Percentiles rank a stretch among this genome's conserved stretches.
Evolutionary conservation across 139 green algal genomes (phyloP).

Genomic region (Coccomyxa sp.): DNA sequence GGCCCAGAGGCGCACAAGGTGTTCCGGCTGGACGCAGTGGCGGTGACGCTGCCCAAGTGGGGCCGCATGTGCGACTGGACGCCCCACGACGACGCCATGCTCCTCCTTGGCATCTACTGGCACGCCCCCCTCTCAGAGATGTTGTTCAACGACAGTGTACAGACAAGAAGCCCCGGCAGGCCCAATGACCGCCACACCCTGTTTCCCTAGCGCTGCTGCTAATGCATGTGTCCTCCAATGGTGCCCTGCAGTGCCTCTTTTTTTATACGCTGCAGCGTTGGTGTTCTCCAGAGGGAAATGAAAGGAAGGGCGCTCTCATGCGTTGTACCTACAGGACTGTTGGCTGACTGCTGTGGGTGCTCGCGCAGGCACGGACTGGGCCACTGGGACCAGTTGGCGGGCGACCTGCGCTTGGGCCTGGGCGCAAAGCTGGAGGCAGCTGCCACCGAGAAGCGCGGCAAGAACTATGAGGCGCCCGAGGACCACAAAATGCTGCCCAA

Average conservation of each 20-base stretch:
- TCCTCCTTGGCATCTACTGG: constrained; percentile 74
- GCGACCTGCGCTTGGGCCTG: constrained; percentile 64
- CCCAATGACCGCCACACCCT: too few species aligned
- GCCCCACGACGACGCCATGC: constrained; percentile 65
- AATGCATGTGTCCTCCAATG: too few species aligned
- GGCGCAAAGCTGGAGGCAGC: constrained; percentile 61
- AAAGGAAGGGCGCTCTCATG: too few species aligned
- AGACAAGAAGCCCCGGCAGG: too few species aligned
- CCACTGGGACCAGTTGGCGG: constrained; percentile 72
- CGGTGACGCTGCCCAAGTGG: constrained; percentile 41
- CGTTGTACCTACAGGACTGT: too few species aligned
- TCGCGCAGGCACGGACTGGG: constrained; percentile 60
- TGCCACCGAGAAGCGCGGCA: constrained; percentile 16
- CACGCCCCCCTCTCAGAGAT: background rate
- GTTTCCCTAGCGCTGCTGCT: too few species aligned
- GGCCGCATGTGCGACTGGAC: constrained; percentile 55
- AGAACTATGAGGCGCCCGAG: background rate
- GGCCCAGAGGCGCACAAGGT: constrained; percentile 11
- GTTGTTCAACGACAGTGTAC: too few species aligned
- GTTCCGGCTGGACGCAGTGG: constrained; percentile 52
- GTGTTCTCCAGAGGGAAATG: too few species aligned
- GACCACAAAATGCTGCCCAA: constrained; percentile 34
- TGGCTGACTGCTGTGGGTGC: too few species aligned
- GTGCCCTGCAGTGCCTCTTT: too few species aligned
- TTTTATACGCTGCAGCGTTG: too few species aligned